Conservation (phyloP, 768 basidiomycete genomes). For the Pleurotus eryngii region DNA sequence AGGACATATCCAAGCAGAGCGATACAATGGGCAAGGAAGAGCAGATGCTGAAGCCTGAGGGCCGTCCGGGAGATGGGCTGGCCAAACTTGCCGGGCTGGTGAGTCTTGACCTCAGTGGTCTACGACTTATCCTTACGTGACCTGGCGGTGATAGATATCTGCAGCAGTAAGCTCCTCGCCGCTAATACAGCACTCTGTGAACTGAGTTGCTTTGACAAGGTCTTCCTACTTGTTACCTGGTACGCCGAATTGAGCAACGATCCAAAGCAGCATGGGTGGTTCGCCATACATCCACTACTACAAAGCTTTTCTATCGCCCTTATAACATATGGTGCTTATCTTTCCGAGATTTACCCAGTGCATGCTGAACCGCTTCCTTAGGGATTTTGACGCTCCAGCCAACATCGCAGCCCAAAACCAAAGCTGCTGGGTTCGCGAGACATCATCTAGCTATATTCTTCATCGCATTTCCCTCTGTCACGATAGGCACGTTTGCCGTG, state of each 20-base stretch:
- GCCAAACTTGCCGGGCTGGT: slow-evolving; percentile 35
- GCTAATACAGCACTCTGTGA: neutral
- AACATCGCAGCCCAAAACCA: slow-evolving; percentile 61
- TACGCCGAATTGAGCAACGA: slow-evolving; percentile 38
- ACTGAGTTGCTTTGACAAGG: slow-evolving; percentile 24
- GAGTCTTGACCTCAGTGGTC: slow-evolving; percentile 12
- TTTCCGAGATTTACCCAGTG: neutral
- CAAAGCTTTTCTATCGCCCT: slow-evolving; percentile 54
- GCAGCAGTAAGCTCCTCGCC: neutral
- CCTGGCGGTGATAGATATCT: neutral
- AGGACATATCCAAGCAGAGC: neutral
- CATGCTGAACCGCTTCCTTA: slow-evolving; percentile 18
- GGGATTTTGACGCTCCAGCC: slow-evolving; percentile 77
- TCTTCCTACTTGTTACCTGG: slow-evolving; percentile 43
- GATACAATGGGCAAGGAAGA: slow-evolving; percentile 22
- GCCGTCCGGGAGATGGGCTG: slow-evolving; percentile 31
- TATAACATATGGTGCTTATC: slow-evolving; percentile 57
- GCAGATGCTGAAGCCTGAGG: slow-evolving; percentile 28
- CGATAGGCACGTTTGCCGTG: slow-evolving; percentile 60
- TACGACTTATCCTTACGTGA: neutral
- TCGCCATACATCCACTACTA: slow-evolving; percentile 62
- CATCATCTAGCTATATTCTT: slow-evolving; percentile 65
- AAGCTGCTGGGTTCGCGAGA: slow-evolving; percentile 61
- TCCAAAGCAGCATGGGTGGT: slow-evolving; percentile 52
- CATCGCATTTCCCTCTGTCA: slow-evolving; percentile 53